Evolutionary conservation across 2,329 filamentous ascomycete species (phyloP).

Genomic region (Daldinia eschscholtzii): DNA sequence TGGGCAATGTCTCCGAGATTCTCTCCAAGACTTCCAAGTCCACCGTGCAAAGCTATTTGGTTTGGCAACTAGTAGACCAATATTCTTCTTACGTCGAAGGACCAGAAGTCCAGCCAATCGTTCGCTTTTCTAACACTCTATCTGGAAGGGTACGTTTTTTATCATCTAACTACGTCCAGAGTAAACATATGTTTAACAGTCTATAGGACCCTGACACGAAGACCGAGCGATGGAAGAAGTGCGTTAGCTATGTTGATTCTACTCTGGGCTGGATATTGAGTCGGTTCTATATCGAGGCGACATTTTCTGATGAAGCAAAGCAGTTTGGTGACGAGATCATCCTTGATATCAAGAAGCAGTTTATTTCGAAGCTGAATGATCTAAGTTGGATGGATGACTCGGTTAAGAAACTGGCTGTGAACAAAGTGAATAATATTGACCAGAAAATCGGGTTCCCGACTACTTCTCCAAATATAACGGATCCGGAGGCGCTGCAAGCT

Average conservation of each 20-base stretch:
- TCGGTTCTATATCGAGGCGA: conserved; percentile 76
- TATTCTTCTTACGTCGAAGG: conserved; percentile 69
- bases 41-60: conserved; percentile 71
- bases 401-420: conserved; percentile 68
- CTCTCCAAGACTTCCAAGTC: conserved; percentile 66
- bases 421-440: conserved; percentile 73
- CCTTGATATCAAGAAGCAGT: conserved; percentile 76
- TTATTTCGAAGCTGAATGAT: conserved; percentile 62
- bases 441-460: conserved; percentile 76
- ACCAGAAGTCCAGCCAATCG: conserved; percentile 70
- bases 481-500: conserved; percentile 64
- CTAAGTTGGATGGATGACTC: conserved; percentile 70
- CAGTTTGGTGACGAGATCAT: conserved; percentile 76
- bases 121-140: conserved; percentile 70
- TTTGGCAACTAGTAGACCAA: conserved; percentile 72
- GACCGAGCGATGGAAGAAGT: conserved; percentile 75
- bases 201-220: conserved; percentile 68
- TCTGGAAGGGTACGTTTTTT: conserved; percentile 62
- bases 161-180: not conserved
- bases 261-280: conserved; percentile 76
- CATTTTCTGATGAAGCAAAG: conserved; percentile 76
- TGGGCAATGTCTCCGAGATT: conserved; percentile 68
- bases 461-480: conserved; percentile 69
- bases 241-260: conserved; percentile 68
- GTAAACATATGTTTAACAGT: conserved; percentile 18